A percentile compares a stretch with the other conserved stretches of the same genome.
These are phyloP conservation scores for Solanum chiquidenum DNA, from an alignment of 257 asterid species.

Conservation along the genomic window DNA sequence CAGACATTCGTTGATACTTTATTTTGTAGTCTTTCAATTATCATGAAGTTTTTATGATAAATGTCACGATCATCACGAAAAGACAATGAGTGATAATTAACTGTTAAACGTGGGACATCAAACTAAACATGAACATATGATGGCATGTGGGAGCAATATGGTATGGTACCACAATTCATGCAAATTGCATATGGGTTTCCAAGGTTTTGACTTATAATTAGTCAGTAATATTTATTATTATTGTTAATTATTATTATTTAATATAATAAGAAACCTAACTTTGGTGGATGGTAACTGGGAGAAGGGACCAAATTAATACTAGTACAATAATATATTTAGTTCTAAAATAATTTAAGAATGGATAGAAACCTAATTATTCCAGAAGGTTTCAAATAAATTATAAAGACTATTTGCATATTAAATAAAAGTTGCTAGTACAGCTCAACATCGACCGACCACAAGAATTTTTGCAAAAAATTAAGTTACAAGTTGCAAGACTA, in stretches of 20 bases:
- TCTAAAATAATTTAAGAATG: background rate
- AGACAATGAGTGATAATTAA: background rate
- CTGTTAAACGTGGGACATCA: background rate
- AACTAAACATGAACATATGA: background rate
- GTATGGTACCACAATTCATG: background rate
- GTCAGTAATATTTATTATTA: background rate
- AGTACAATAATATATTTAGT: background rate
- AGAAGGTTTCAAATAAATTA: background rate
- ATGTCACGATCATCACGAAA: too few relatives aligned
- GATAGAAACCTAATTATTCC: background rate
- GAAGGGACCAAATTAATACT: background rate
- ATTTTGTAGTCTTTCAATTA: background rate
- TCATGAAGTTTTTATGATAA: background rate
- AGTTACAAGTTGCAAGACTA: background rate
- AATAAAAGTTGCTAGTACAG: background rate
- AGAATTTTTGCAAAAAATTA: background rate
- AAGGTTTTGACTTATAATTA: background rate
- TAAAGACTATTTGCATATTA: background rate
- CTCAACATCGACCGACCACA: conserved; percentile 3
- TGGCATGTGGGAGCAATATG: background rate
- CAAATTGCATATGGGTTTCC: background rate
- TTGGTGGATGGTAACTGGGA: background rate
- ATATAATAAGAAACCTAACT: background rate
- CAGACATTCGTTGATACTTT: background rate
- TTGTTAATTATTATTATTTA: background rate